Conservation (phyloP, 768 basidiomycete species). For the Trametes cinnabarina region DNA sequence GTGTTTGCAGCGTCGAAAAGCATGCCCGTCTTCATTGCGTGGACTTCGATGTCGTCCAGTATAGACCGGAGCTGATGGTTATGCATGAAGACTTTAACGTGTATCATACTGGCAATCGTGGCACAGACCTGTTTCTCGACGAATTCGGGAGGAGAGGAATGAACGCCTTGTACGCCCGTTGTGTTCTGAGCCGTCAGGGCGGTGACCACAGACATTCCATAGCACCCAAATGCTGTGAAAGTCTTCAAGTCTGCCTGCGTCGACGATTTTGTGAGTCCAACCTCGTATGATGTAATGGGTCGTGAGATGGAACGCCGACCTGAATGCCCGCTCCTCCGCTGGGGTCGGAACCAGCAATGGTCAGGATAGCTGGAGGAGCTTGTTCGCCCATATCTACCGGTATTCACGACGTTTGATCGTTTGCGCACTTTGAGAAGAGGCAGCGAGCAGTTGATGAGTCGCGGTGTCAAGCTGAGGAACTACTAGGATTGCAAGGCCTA, state of each 20-base stretch:
- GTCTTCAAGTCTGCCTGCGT: slow-evolving; percentile 82
- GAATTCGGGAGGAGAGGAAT: slow-evolving; percentile 65
- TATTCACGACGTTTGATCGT: no score
- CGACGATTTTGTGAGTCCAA: background rate
- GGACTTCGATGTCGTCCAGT: slow-evolving; percentile 65
- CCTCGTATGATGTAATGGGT: background rate
- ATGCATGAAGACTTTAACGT: no score
- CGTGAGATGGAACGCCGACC: slow-evolving; percentile 36
- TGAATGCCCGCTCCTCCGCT: slow-evolving; percentile 91
- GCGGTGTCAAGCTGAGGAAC: no score
- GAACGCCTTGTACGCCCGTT: slow-evolving; percentile 72
- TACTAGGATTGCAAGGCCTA: no score
- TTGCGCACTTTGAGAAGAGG: no score
- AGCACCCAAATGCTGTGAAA: slow-evolving; percentile 74
- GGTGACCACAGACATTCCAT: slow-evolving; percentile 79
- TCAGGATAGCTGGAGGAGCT: slow-evolving; percentile 45
- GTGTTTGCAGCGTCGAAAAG: slow-evolving; percentile 61
- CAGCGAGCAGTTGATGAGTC: no score
- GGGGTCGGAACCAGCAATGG: slow-evolving; percentile 80
- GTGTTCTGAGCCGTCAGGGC: slow-evolving; percentile 92
- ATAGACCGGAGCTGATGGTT: slow-evolving; percentile 62
- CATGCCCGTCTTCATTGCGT: slow-evolving; percentile 90
- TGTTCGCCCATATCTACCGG: no score
- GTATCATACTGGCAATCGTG: background rate
- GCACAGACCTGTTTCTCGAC: slow-evolving; percentile 66